phyloP scores from a whole-genome alignment of 768 basidiomycete genomes.

The Tulasnella sp. region DNA sequence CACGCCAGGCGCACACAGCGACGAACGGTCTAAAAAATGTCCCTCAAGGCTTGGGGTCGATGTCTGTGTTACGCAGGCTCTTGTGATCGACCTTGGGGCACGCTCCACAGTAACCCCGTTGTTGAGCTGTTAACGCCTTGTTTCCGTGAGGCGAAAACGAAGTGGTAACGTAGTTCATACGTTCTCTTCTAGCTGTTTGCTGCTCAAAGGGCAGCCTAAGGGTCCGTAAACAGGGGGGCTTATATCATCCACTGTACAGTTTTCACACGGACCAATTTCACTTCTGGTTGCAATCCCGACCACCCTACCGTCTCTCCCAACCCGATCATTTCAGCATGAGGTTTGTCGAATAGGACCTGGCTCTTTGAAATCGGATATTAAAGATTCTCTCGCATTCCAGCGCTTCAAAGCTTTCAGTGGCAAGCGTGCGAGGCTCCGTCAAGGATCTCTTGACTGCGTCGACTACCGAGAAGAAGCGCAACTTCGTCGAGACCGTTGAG shows the following conservation, averaged over 20 bases:
- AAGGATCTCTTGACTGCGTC: conserved; percentile 83
- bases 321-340: not conserved
- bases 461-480: conserved; percentile 83
- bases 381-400: not conserved
- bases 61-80: too few species aligned
- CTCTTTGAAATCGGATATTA: not conserved
- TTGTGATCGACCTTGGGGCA: too few species aligned
- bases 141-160: too few species aligned
- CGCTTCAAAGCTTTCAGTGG: conserved; percentile 83
- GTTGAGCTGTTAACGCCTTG: too few species aligned
- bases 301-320: not conserved
- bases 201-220: too few species aligned
- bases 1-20: not conserved
- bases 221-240: not conserved
- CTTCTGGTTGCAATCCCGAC: not conserved
- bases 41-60: too few species aligned
- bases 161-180: too few species aligned
- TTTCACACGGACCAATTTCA: conserved; percentile 2
- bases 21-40: too few species aligned
- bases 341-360: not conserved
- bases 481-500: conserved; percentile 93
- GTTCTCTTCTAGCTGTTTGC: not conserved
- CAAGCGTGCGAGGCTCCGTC: conserved; percentile 99
- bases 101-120: too few species aligned
- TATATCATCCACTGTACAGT: conserved; percentile 6